phyloP scores from a whole-genome alignment of 2,329 filamentous ascomycete genomes.

The Penicillium rolfsii region DNA sequence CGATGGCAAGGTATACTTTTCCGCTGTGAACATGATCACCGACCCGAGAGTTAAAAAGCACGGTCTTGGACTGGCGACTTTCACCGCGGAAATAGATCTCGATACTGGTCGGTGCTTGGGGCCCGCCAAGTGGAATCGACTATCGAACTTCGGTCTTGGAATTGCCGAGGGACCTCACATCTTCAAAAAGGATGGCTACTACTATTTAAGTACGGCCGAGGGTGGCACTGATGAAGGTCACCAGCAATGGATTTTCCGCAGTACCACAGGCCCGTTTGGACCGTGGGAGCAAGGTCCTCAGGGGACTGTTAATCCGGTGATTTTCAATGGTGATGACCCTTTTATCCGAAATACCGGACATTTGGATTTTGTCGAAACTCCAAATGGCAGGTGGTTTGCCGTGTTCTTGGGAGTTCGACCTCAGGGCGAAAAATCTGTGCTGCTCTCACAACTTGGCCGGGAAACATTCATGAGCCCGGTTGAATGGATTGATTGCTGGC shows the following conservation, averaged over 20 bases:
- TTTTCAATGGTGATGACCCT: not conserved
- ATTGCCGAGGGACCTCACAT: slow-evolving; percentile 55
- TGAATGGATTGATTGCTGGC: not conserved
- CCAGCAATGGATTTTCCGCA: not conserved
- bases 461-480: not conserved
- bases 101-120: not conserved
- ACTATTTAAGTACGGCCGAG: not conserved
- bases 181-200: slow-evolving; percentile 48
- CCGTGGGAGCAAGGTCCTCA: not conserved
- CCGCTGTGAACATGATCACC: not conserved
- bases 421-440: not conserved
- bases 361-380: not conserved
- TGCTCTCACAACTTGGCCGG: not conserved
- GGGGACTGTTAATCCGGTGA: not conserved
- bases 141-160: not conserved
- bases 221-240: not conserved
- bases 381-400: not conserved
- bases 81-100: not conserved
- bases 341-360: not conserved
- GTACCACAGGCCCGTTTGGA: not conserved
- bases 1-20: not conserved
- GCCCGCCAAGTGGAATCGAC: not conserved
- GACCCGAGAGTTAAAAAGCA: not conserved
- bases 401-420: not conserved
- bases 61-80: not conserved